Evolutionary conservation across 2,329 filamentous ascomycete species (phyloP), one percentile per base, ranked within the genome.

Genomic region (Venturia pyrina): DNA sequence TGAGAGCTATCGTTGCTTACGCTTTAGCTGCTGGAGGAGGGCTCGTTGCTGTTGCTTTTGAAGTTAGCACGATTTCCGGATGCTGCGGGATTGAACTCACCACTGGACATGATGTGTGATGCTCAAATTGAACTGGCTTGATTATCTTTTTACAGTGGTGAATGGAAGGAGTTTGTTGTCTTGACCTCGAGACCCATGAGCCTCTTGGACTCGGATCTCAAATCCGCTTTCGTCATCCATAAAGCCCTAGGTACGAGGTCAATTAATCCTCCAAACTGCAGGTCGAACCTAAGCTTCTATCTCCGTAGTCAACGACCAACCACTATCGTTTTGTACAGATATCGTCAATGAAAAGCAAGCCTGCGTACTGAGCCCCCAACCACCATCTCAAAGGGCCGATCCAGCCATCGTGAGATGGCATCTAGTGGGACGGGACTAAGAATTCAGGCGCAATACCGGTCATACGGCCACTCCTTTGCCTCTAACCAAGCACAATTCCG

Each of bases 11-110:
- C 34, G 41, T 63, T 69, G 71, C 78, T 71, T 79, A 80, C 78
- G 74, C 79, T 71, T 77, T 71, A 34, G 78, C 71, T 63, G 76
- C 77, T 62, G 74, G 75, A 19, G 78, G 69, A 50, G 43, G 41
- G 46, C 32, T 64, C 17, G 62, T 40, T 53, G 34, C 46, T 43
- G 32, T 53, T 64, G 62, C 60, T 62, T 59, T 37, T 32, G 15
- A 19, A n/a, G 53, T 59, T 37, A 40, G 53, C 13, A 59, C 53
- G 37, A n/a, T 17, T 37, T 37, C 21, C 37, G 13, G 7, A 37
- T 34, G 7, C 3, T n/a, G 28, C 6, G 6, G 17, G 15, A 40
- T 19, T n/a, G n/a, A 17, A 37, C 53, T 59, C 28, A 37, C 53
- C 53, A 59, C 32, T 59, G 7, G 53, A 59, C 53, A 59, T 59